phyloP scores from a whole-genome alignment of 345 rosid genomes.

The Euphorbia peplus region DNA sequence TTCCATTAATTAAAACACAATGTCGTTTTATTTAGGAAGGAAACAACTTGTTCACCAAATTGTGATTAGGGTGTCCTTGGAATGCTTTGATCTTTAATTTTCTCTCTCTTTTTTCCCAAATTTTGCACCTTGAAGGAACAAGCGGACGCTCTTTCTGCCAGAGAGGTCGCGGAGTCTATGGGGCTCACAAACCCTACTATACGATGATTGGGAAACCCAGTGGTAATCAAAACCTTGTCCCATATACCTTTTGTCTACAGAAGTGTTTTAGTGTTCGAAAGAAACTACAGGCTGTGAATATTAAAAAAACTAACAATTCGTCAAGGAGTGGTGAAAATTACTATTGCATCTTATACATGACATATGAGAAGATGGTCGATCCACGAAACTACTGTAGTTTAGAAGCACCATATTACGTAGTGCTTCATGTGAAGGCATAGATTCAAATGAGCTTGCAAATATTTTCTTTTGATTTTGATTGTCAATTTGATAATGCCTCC shows the following conservation, averaged over 20 bases:
- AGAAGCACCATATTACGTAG: not conserved
- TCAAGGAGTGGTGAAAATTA: not conserved
- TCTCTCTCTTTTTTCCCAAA: not conserved
- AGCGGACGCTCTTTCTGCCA: conserved; percentile 63
- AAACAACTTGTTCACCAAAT: not conserved
- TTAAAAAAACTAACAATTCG: not conserved
- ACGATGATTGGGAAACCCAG: conserved; percentile 25
- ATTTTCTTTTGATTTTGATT: not conserved
- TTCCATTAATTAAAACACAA: not conserved
- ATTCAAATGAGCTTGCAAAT: conserved; percentile 9
- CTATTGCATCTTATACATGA: not conserved
- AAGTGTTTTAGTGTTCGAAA: conserved; percentile 12
- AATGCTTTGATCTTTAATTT: not conserved
- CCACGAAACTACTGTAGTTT: conserved; percentile 1
- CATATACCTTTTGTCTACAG: conserved; percentile 1
- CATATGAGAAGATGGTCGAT: conserved; percentile 4
- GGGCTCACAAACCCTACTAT: conserved; percentile 59
- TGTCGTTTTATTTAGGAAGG: not conserved
- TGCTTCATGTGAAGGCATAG: conserved; percentile 11
- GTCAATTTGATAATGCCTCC: not conserved
- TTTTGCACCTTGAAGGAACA: conserved; percentile 50
- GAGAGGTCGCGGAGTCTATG: conserved; percentile 70
- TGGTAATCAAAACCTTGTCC: not conserved
- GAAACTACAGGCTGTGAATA: not conserved
- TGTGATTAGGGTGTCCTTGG: not conserved